These are phyloP conservation scores for Gossypium stocksii DNA, from an alignment of 345 rosid genomes.

Conservation along the genomic window DNA sequence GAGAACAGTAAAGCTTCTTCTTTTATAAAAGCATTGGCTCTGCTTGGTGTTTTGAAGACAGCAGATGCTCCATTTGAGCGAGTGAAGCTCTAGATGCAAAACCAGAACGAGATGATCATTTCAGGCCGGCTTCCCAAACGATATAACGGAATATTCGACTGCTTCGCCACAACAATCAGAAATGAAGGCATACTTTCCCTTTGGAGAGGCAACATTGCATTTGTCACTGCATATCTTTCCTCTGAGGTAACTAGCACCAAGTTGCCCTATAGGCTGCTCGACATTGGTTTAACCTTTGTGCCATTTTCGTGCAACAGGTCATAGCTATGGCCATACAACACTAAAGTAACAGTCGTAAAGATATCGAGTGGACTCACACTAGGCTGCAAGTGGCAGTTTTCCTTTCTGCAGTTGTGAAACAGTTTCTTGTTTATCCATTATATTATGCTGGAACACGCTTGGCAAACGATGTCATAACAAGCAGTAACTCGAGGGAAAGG, in stretches of 20 bases:
- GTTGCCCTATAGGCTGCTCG: background rate
- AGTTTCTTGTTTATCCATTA: background rate
- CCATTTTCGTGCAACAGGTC: background rate
- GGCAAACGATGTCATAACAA: background rate
- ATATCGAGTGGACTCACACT: background rate
- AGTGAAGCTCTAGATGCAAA: conserved; percentile 72
- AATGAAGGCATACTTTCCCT: conserved; percentile 58
- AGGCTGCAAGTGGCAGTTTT: background rate
- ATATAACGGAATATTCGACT: conserved; percentile 63
- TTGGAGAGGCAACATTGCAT: conserved; percentile 80
- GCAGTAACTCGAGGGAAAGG: background rate
- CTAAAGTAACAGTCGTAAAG: background rate
- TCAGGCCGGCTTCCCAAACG: conserved; percentile 63
- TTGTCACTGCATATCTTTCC: conserved; percentile 31
- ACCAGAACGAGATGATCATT: conserved; percentile 67
- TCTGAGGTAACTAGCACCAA: background rate
- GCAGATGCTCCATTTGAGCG: conserved; percentile 73
- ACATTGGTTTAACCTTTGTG: background rate
- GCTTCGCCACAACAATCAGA: conserved; percentile 52
- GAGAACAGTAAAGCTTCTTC: no score
- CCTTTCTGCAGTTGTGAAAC: background rate
- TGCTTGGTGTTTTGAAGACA: conserved; percentile 49
- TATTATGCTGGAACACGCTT: background rate
- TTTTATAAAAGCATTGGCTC: conserved; percentile 11
- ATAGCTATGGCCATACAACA: no score